phyloP scores from a whole-genome alignment of 1,139 yeast genomes.

The Hyphopichia wangnamkhiaoensis region DNA sequence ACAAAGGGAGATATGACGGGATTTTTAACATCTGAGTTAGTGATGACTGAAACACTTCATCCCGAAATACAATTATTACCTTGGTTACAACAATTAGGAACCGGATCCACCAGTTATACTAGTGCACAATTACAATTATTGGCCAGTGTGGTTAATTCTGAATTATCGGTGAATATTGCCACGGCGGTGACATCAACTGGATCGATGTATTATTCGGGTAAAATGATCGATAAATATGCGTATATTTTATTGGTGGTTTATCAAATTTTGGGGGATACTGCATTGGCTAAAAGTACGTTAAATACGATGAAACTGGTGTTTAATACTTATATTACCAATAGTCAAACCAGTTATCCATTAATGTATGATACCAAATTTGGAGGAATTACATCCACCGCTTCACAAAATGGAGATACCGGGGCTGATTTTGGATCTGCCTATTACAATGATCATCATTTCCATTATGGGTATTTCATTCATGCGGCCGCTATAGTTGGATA shows the following conservation, averaged over 20 bases:
- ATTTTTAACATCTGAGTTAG: constrained; percentile 50
- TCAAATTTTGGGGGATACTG: constrained; percentile 58
- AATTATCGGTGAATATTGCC: constrained; percentile 57
- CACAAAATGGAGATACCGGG: constrained; percentile 47
- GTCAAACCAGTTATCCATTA: constrained; percentile 53
- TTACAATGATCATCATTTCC: constrained; percentile 76
- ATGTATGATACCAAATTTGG: constrained; percentile 68
- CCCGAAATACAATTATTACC: constrained; percentile 61
- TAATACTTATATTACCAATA: constrained; percentile 47
- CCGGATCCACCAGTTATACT: constrained; percentile 42
- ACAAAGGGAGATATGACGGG: constrained; percentile 72
- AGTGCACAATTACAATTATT: constrained; percentile 52
- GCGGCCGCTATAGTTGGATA: constrained; percentile 67
- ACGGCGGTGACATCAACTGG: constrained; percentile 49
- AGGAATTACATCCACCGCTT: constrained; percentile 69
- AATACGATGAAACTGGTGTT: constrained; percentile 55
- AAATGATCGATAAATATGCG: constrained; percentile 64
- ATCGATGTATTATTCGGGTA: constrained; percentile 61
- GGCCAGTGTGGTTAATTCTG: constrained; percentile 57
- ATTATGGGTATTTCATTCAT: constrained; percentile 64
- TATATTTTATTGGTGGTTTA: constrained; percentile 62
- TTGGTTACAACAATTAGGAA: constrained; percentile 40
- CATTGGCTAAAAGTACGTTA: constrained; percentile 49
- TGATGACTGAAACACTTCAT: constrained; percentile 52
- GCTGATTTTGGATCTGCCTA: constrained; percentile 60